Conservation (phyloP, 345 rosid genomes). For the Sisymbrium irio region DNA sequence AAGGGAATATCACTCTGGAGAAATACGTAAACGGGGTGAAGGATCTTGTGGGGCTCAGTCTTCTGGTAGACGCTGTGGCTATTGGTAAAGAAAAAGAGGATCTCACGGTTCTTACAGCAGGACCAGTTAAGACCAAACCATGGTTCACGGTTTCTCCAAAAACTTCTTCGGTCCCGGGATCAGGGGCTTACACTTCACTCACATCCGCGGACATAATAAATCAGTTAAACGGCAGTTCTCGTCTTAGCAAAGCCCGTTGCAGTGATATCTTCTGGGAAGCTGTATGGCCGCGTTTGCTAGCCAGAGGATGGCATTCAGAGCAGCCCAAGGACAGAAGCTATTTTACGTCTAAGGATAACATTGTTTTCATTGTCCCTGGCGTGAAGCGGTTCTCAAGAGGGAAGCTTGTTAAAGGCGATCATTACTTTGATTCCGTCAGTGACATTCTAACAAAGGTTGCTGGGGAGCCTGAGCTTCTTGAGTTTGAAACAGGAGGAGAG, state of each 20-base stretch:
- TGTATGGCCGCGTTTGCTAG: constrained; percentile 81
- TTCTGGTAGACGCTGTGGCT: constrained; percentile 62
- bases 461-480: constrained; percentile 63
- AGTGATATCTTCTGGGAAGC: constrained; percentile 83
- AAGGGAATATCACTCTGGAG: constrained; percentile 52
- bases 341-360: constrained; percentile 40
- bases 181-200: constrained; percentile 50
- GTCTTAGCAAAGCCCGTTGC: constrained; percentile 71
- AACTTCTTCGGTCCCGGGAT: constrained; percentile 10
- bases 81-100: constrained; percentile 71
- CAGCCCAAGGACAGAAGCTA: constrained; percentile 50
- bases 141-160: constrained; percentile 41
- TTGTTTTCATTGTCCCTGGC: constrained; percentile 72
- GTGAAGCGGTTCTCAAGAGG: constrained; percentile 63
- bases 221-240: constrained; percentile 51
- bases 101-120: constrained; percentile 52
- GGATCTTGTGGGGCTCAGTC: constrained; percentile 46
- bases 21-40: constrained; percentile 42
- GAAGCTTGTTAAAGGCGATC: constrained; percentile 60
- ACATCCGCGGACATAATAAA: constrained; percentile 52
- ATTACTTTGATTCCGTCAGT: constrained; percentile 69
- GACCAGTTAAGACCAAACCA: constrained; percentile 40
- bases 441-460: constrained; percentile 68
- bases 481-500: constrained; percentile 48
- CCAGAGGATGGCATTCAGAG: constrained; percentile 81